phyloP scores from a whole-genome alignment of 129 eudicot species.

The Centaurea solstitialis region DNA sequence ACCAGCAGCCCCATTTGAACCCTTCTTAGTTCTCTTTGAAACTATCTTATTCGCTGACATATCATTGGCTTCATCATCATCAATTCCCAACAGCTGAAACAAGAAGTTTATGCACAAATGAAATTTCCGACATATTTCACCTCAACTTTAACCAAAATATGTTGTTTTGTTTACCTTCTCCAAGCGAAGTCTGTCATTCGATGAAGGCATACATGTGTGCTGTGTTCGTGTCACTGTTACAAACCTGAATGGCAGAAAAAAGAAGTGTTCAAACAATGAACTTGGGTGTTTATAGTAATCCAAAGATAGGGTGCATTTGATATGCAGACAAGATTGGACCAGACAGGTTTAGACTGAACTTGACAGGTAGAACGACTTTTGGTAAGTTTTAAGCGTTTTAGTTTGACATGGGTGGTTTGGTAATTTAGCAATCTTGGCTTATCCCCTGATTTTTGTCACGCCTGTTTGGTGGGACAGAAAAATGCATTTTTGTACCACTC shows the following conservation, averaged over 20 bases:
- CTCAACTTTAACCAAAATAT: not conserved
- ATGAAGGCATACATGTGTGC: slow-evolving; percentile 82
- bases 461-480: no score
- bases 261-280: not conserved
- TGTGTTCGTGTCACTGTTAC: slow-evolving; percentile 77
- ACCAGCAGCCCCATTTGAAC: slow-evolving; percentile 18
- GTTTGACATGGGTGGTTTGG: no score
- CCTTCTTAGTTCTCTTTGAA: slow-evolving; percentile 29
- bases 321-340: no score
- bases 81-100: slow-evolving; percentile 70
- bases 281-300: not conserved
- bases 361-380: no score
- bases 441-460: no score
- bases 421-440: no score
- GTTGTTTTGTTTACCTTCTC: slow-evolving; percentile 57
- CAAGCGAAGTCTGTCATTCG: slow-evolving; percentile 70
- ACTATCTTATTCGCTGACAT: slow-evolving; percentile 17
- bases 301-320: no score
- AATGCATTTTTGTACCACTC: no score
- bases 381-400: no score
- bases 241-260: slow-evolving; percentile 51
- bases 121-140: not conserved
- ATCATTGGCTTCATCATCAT: slow-evolving; percentile 49
- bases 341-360: no score
- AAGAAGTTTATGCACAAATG: not conserved